Conservation (phyloP, 306 rosid genomes). For the Acacia acuminata region DNA sequence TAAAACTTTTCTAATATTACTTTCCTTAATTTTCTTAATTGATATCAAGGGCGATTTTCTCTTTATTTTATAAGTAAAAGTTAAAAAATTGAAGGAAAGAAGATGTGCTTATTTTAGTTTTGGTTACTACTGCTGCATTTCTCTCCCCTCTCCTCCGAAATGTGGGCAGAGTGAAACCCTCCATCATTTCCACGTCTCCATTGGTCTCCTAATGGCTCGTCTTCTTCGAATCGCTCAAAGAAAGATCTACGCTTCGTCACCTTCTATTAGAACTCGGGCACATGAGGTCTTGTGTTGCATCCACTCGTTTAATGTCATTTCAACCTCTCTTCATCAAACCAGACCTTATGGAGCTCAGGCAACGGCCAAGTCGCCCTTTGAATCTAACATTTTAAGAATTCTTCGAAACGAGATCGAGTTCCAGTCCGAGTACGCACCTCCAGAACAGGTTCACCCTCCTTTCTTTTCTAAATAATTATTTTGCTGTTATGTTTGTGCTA, state of each 20-base stretch:
- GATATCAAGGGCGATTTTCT: no score
- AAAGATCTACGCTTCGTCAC: no score
- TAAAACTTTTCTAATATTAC: no score
- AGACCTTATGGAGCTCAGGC: constrained; percentile 3
- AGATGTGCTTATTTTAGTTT: no score
- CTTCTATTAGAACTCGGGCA: no score
- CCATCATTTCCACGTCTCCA: not conserved
- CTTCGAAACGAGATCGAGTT: constrained; percentile 66
- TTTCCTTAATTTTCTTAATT: no score
- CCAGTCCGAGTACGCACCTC: constrained; percentile 65
- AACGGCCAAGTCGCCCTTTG: constrained; percentile 58
- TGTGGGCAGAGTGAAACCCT: not conserved
- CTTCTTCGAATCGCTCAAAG: not conserved
- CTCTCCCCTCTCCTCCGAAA: no score
- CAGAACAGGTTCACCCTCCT: constrained; percentile 56
- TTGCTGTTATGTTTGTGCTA: not conserved
- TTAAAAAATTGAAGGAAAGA: no score
- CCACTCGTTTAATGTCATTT: not conserved
- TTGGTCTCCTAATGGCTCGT: not conserved
- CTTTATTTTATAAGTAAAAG: no score
- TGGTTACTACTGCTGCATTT: no score
- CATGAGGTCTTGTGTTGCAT: no score
- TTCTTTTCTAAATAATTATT: not conserved
- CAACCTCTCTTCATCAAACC: not conserved
- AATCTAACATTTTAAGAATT: constrained; percentile 64